Evolutionary conservation across 306 rosid genomes (phyloP).

Genomic region (Cucurbita ficifolia): DNA sequence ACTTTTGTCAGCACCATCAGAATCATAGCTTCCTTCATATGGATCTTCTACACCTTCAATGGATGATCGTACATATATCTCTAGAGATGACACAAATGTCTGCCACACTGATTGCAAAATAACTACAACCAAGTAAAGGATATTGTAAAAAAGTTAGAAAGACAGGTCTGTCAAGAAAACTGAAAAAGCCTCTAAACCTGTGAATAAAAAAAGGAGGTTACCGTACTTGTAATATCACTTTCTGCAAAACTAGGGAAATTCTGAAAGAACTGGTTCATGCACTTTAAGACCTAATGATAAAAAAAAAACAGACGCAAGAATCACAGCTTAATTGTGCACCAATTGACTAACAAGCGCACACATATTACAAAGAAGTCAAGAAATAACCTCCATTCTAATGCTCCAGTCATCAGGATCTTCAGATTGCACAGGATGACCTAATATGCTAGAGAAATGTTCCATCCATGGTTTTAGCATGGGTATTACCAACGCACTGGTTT

Average conservation of each 20-base stretch:
- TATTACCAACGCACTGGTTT: slow-evolving; percentile 40
- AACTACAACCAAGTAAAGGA: slow-evolving; percentile 32
- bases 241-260: slow-evolving; percentile 57
- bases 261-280: slow-evolving; percentile 83
- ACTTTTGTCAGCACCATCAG: slow-evolving; percentile 86
- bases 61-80: slow-evolving; percentile 56
- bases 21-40: slow-evolving; percentile 80
- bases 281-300: slow-evolving; percentile 66
- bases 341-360: not conserved
- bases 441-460: slow-evolving; percentile 58
- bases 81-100: slow-evolving; percentile 62
- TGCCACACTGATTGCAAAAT: slow-evolving; percentile 72
- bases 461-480: slow-evolving; percentile 82
- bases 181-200: slow-evolving; percentile 9
- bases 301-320: slow-evolving; percentile 6
- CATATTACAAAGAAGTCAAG: not conserved
- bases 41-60: slow-evolving; percentile 67
- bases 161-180: slow-evolving; percentile 8
- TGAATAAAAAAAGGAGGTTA: not conserved
- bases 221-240: slow-evolving; percentile 58
- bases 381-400: slow-evolving; percentile 70
- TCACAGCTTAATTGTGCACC: not conserved
- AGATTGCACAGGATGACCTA: slow-evolving; percentile 54
- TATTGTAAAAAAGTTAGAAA: slow-evolving; percentile 7
- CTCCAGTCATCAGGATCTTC: slow-evolving; percentile 94